Base-by-base conservation (phyloP, 495 filamentous ascomycete genomes). In the Schizothecium vesticola region DNA sequence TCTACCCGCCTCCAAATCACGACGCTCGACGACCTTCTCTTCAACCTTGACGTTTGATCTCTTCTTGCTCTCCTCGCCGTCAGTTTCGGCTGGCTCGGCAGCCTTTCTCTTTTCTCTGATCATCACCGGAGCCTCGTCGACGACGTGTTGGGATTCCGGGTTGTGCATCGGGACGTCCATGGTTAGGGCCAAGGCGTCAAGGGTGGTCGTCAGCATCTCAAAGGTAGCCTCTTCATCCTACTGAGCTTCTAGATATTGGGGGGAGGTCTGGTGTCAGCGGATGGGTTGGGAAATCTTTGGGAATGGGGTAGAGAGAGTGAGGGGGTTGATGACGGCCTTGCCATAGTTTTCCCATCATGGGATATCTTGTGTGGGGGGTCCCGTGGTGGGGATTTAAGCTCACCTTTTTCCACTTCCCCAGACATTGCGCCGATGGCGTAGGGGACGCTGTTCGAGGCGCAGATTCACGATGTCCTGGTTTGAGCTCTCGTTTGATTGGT, bases 371-470 rank as follows among this genome's bases (percentile, higher is more conserved):
- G 31, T 3, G 31, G 12, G 26, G 26, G 19, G 43, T 7, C 1
- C 6, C 5, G 16, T n/a, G 43, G 43, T 51, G 43, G 43, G 12
- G 16, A 3, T 7, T 51, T 2, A 8, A n/a, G 19, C 76, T 74
- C 76, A 83, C 81, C 80, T 80, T 82, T 79, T 58, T 79, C 75
- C 64, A 75, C 72, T 72, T 77, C 72, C 64, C 75, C 72, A 71
- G 76, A 72, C 73, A 70, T 80, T 68, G 61, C 77, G 66, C 75
- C 76, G 74, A 83, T 82, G 80, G 80, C 81, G 80, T 82, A 80
- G 77, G 74, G 16, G 66, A 56, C 21, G 64, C 16, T 51, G 19
- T 51, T 51, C 16, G 16, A n/a, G 6, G 43, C 7, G 43, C 16
- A 19, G 43, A 8, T 6, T n/a, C 43, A 51, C 43, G 43, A n/a